Base-by-base conservation (phyloP, 106 monocot species). In the Acanthochlamys bracteata region DNA sequence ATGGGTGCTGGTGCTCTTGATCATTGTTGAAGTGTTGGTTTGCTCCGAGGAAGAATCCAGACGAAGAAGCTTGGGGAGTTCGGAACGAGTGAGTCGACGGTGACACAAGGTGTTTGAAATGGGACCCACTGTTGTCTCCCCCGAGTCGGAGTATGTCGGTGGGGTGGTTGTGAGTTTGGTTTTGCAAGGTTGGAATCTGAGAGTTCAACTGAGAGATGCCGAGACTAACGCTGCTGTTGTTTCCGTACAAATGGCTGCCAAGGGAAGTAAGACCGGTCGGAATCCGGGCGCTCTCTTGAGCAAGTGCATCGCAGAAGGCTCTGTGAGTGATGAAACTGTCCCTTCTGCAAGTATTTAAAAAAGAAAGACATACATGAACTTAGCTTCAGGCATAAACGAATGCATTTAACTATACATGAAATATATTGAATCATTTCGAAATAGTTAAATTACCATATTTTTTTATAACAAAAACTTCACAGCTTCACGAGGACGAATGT, bases 311-410 rank as follows among this genome's bases (percentile, higher is more conserved):
- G 52, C 95, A 95, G 78, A 95, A 95, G 41, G 95, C 95, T 56
- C 95, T 66, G 68, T 95, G 95, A 11, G 95, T 95, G 76, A 95
- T 84, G 83, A 95, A 95, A 74, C 95, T 95, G 51, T 95, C 95
- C 7, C 90, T 72, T 84, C 95, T 95, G 80, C 63, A 54, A 24
- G 4, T 10, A 3, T 55, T 55, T 10, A 22, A 20, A 20, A 20
- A 21, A 8, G 16, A 54, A 45, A 20, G 15, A 55, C n/a, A 22
- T 55, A 21, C 55, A 55, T 55, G 20, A 55, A 21, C 20, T 55
- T 49, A 14, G 49, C 2, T 49, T 33, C 33, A 33, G 1, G 33
- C 1, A 33, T 33, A 33, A 3, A 33, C 33, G 1, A 33, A 33
- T 33, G 33, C 33, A 33, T 33, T 33, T 3, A 33, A 33, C 4